These are phyloP conservation scores for Zygosaccharomyces siamensis DNA, from an alignment of 805 yeast species.

Conservation along the genomic window DNA sequence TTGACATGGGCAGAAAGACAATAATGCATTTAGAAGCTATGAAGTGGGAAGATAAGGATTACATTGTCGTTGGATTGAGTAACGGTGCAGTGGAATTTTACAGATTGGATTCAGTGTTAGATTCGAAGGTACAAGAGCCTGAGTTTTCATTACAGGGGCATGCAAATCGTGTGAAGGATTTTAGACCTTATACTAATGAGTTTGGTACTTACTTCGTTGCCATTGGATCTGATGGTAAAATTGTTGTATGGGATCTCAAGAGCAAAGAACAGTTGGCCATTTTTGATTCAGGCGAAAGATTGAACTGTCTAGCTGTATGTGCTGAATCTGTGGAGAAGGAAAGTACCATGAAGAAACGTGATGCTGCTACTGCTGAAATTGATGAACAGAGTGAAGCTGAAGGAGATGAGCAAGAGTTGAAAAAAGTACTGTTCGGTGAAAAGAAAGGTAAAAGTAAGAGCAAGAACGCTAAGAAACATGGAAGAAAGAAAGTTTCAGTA, in stretches of 20 bases:
- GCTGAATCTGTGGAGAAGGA: slow-evolving; percentile 74
- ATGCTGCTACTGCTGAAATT: slow-evolving; percentile 46
- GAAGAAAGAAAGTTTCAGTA: slow-evolving; percentile 46
- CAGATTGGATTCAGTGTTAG: slow-evolving; percentile 36
- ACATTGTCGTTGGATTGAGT: slow-evolving; percentile 60
- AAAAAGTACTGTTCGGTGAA: slow-evolving; percentile 50
- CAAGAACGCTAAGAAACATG: slow-evolving; percentile 39
- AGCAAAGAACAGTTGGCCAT: slow-evolving; percentile 79
- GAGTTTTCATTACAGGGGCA: slow-evolving; percentile 70
- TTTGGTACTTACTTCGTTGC: slow-evolving; percentile 54
- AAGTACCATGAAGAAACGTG: slow-evolving; percentile 61
- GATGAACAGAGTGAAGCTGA: slow-evolving; percentile 71
- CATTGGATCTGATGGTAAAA: slow-evolving; percentile 88
- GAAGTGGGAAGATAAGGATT: slow-evolving; percentile 45
- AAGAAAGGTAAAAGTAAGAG: slow-evolving; percentile 39
- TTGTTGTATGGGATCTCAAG: slow-evolving; percentile 81
- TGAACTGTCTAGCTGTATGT: slow-evolving; percentile 76
- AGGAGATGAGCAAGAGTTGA: slow-evolving; percentile 65
- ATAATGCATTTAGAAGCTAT: slow-evolving; percentile 64
- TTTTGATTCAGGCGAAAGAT: slow-evolving; percentile 83
- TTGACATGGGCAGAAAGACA: slow-evolving; percentile 45
- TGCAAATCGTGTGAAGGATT: slow-evolving; percentile 77
- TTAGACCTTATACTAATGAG: slow-evolving; percentile 49
- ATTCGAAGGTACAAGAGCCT: slow-evolving; percentile 39
- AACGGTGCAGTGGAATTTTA: slow-evolving; percentile 67